These are phyloP conservation scores for Chlorociboria aeruginascens DNA, from an alignment of 495 filamentous ascomycete species.

Conservation along the genomic window DNA sequence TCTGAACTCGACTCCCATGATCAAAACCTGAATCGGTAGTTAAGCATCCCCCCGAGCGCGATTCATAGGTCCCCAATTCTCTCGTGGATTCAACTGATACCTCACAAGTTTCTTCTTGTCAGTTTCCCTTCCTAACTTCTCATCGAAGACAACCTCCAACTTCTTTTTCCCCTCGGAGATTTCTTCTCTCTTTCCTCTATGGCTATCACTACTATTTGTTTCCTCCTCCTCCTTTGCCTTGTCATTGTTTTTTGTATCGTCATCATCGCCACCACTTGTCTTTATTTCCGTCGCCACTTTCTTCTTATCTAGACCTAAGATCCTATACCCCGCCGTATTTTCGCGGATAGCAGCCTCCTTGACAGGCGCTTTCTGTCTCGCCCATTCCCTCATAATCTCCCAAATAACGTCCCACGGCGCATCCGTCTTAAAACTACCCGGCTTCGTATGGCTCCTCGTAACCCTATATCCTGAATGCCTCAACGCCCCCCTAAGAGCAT, in stretches of 20 bases:
- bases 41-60: slow-evolving; percentile 42
- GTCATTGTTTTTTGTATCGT: not conserved
- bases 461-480: slow-evolving; percentile 66
- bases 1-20: too few relatives aligned
- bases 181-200: not conserved
- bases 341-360: slow-evolving; percentile 56
- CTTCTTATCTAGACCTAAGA: slow-evolving; percentile 26
- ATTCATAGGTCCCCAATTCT: slow-evolving; percentile 89
- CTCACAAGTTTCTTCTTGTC: slow-evolving; percentile 53
- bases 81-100: slow-evolving; percentile 78
- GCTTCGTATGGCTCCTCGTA: slow-evolving; percentile 73
- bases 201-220: slow-evolving; percentile 5
- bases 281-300: slow-evolving; percentile 5
- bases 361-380: slow-evolving; percentile 59
- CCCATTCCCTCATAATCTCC: slow-evolving; percentile 92
- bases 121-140: slow-evolving; percentile 57
- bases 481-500: slow-evolving; percentile 68
- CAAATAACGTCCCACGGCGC: slow-evolving; percentile 81
- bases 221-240: slow-evolving; percentile 1
- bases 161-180: slow-evolving; percentile 6
- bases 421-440: slow-evolving; percentile 82
- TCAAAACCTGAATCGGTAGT: not conserved
- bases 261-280: not conserved
- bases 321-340: slow-evolving; percentile 53
- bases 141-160: slow-evolving; percentile 70